Conservation (phyloP, 1,284 basidiomycete genomes). For the Earliella scabrosa region DNA sequence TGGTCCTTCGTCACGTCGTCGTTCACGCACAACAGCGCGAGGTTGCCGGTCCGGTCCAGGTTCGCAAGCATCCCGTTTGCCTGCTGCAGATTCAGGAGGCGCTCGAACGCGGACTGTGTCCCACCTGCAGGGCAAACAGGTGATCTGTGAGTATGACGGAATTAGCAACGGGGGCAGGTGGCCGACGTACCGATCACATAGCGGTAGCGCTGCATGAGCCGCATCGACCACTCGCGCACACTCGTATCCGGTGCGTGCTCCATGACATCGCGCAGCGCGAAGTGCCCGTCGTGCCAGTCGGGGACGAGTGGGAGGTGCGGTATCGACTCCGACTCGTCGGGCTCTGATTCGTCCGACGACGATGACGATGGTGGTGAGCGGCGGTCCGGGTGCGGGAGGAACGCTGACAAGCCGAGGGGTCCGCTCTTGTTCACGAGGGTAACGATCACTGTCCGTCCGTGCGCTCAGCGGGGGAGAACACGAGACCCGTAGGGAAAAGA, state of each 20-base stretch:
- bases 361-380: constrained; percentile 16
- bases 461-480: neutral
- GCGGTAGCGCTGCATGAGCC: constrained; percentile 47
- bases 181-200: constrained; percentile 40
- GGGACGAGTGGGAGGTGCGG: constrained; percentile 46
- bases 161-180: neutral
- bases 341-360: constrained; percentile 14
- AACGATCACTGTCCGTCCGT: constrained; percentile 41
- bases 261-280: constrained; percentile 44
- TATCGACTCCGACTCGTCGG: constrained; percentile 27
- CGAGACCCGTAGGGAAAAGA: no score
- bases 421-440: constrained; percentile 50
- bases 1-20: constrained; percentile 31
- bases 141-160: neutral
- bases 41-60: constrained; percentile 19
- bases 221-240: constrained; percentile 44
- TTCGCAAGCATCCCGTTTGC: constrained; percentile 13
- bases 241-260: constrained; percentile 34
- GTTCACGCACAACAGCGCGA: constrained; percentile 34
- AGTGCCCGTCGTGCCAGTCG: constrained; percentile 41
- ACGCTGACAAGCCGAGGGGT: constrained; percentile 45
- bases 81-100: constrained; percentile 20
- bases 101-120: constrained; percentile 32
- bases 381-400: constrained; percentile 42
- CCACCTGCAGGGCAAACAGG: constrained; percentile 12